A percentile compares a stretch with the other conserved stretches of the same genome.
Evolutionary conservation across 106 monocot genomes (phyloP).

Genomic region (Dioscorea alata): DNA sequence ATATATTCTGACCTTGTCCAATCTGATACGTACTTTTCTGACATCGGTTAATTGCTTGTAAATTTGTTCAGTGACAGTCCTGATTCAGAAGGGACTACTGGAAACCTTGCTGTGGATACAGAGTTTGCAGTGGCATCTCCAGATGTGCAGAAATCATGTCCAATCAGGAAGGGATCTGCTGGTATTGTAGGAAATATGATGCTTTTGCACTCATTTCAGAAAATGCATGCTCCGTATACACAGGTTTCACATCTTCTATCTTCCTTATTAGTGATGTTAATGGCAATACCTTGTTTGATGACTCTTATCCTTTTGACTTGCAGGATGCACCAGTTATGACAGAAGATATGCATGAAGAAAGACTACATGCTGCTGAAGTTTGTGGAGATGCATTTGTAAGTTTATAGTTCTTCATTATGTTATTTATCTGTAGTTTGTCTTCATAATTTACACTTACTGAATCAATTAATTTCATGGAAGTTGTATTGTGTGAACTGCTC

Average conservation of each 20-base stretch:
- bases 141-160: constrained; percentile 11
- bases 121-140: constrained; percentile 16
- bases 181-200: constrained; percentile 61
- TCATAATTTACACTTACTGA: too few species aligned
- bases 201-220: constrained; percentile 72
- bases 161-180: constrained; percentile 58
- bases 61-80: neutral
- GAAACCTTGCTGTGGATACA: constrained; percentile 6
- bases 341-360: constrained; percentile 99
- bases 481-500: too few species aligned
- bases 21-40: too few species aligned
- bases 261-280: constrained; percentile 1
- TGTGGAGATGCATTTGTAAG: constrained; percentile 87
- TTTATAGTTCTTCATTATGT: neutral
- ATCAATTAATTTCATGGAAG: too few species aligned
- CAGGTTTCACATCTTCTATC: constrained; percentile 45
- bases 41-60: too few species aligned
- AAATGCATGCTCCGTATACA: constrained; percentile 86
- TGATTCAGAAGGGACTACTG: constrained; percentile 9
- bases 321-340: constrained; percentile 95
- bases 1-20: too few species aligned
- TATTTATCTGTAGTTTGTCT: too few species aligned
- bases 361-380: constrained; percentile 75
- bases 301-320: constrained; percentile 1
- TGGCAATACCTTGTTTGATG: neutral